Conservation (phyloP, 768 basidiomycete genomes). For the Pleurotus djamor region DNA sequence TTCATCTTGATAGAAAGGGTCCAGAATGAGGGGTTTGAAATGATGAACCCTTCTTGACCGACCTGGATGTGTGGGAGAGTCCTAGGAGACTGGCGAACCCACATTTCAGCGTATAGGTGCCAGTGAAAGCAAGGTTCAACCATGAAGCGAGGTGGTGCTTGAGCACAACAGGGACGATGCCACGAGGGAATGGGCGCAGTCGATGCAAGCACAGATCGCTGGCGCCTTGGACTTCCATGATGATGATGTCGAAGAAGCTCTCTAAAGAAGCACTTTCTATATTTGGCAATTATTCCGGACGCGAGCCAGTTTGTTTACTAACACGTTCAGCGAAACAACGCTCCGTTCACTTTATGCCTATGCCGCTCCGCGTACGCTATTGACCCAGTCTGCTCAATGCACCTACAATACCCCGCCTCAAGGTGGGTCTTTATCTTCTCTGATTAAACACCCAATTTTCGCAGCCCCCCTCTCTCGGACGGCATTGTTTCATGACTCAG, state of each 20-base stretch:
- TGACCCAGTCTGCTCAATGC: neutral
- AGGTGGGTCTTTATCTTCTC: neutral
- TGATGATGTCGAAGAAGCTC: neutral
- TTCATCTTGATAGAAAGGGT: slow-evolving; percentile 7
- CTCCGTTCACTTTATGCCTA: neutral
- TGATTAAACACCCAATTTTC: neutral
- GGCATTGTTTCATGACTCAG: too few relatives aligned
- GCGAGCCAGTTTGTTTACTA: slow-evolving; percentile 4
- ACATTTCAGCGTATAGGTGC: neutral
- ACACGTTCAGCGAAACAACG: neutral
- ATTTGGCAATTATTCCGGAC: slow-evolving; percentile 6
- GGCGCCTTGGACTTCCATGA: neutral
- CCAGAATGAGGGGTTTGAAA: neutral
- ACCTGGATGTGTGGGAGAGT: too few relatives aligned
- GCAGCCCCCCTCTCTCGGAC: too few relatives aligned
- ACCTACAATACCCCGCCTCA: neutral
- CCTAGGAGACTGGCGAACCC: neutral
- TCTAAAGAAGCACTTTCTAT: neutral
- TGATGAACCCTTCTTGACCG: too few relatives aligned
- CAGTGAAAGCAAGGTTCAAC: too few relatives aligned
- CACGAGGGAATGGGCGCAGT: neutral
- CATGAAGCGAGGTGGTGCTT: too few relatives aligned
- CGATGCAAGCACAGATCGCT: neutral
- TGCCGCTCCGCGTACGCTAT: neutral
- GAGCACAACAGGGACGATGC: neutral